Base-by-base conservation (phyloP, 2,329 filamentous ascomycete genomes). In the Diplodia corticola region DNA sequence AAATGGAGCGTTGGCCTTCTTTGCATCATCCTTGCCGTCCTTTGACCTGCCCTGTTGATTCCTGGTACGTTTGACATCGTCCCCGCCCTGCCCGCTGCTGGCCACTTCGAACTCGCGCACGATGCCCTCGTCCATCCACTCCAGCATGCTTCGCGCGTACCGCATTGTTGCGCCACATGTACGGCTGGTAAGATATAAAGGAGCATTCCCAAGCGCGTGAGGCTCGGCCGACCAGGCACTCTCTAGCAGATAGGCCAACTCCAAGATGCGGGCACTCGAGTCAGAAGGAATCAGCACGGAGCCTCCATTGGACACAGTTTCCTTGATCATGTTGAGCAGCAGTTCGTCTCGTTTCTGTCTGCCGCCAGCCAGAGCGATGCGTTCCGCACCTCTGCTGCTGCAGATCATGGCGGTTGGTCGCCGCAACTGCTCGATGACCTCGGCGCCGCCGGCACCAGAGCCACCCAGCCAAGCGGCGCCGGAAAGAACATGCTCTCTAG, bases 121-220 rank as follows among this genome's bases (percentile, higher is more conserved):
- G 67, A 99, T 96, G 67, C 89, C 90, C 73, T 97, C 93, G 74
- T 98, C 93, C 93, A 99, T 98, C 95, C 95, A 99, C 75, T 99
- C 95, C 35, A 99, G 83, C 91, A 99, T 96, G 76, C 94, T 97
- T 70, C 93, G 86, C 28, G 94, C 91, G 70, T 97, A 92, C 63
- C 92, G 86, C 84, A 98, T 91, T 0, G 93, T 96, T 69, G 92
- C 93, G 67, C 91, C 89, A 69, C 92, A 91, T 68, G 92, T 96
- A 67, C 89, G 89, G 46, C 93, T 93, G 0, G 93, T 94, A 50
- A 99, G 83, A 74, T 93, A 97, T 0, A 97, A 82, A 59, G 81
- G 82, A 10, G 84, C 80, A 33, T 79, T 79, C 3, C 70, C 64
- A 30, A 64, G 60, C 4, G 61, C 75, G 84, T 60, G 91, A 22